Evolutionary conservation across 148 eudicot genomes (phyloP).

Genomic region (Rhododendron ferrugineum): DNA sequence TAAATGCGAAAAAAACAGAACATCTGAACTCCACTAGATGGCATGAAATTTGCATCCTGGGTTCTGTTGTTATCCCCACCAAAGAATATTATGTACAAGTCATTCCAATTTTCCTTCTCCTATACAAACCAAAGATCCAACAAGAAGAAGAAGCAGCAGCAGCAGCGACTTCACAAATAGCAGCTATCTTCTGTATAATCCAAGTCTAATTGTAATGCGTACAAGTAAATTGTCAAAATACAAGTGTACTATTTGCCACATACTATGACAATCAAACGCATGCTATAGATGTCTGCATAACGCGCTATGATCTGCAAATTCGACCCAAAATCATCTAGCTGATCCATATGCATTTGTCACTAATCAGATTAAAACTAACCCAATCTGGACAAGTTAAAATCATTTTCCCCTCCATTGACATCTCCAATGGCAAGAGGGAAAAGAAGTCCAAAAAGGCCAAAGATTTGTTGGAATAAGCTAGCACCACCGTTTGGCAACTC

Average conservation of each 20-base stretch:
- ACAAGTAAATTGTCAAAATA: not conserved
- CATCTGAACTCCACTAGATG: no score
- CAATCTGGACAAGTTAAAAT: not conserved
- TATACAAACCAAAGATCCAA: not conserved
- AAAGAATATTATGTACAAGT: not conserved
- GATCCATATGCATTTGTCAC: constrained; percentile 1
- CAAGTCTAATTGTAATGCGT: not conserved
- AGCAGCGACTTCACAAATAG: not conserved
- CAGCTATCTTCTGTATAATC: not conserved
- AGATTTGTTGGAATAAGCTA: not conserved
- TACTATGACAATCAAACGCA: not conserved
- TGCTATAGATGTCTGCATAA: not conserved
- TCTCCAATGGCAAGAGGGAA: not conserved
- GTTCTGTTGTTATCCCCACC: no score
- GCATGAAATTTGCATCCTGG: no score
- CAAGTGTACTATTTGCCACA: not conserved
- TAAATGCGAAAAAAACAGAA: no score
- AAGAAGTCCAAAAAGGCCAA: not conserved
- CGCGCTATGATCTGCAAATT: not conserved
- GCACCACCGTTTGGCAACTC: not conserved
- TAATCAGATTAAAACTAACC: not conserved
- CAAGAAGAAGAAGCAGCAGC: not conserved
- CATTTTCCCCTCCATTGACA: not conserved
- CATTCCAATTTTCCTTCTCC: not conserved
- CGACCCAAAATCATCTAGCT: not conserved